Evolutionary conservation across 2,329 filamentous ascomycete species (phyloP), one percentile per base, ranked within the genome.

Genomic region (Diaporthe destruens): DNA sequence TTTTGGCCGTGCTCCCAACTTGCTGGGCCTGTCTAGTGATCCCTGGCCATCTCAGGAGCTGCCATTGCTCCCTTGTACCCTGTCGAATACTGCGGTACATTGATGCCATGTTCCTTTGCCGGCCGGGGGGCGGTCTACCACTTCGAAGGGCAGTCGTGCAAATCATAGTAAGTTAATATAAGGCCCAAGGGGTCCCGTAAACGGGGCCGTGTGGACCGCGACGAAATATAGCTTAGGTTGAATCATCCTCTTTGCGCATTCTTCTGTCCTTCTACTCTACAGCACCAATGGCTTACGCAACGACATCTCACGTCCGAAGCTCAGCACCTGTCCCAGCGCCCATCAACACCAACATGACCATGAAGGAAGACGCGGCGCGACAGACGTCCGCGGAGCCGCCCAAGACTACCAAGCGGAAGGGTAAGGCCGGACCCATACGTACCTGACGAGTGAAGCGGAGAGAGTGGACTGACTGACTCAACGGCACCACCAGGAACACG

Each of bases 401-500:
- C 75, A 86, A 85, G 79, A 74, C 80, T 34, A 80, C 81, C 75
- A 87, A 86, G 80, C 79, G 84, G 73, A 87, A 87, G 80, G 84
- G 84, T 85, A 81, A 78, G 61, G 29, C 23, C 11, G 80, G 73
- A 63, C 54, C 71, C 71, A 72, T 70, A 59, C 36, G 32, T 42
- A 65, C 34, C 65, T 70, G 70, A 71, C 55, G 54, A 57, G 36
- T 61, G 53, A 63, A 65, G 71, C 66, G 66, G 66, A 67, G 59
- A 53, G 25, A 56, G 42, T 69, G 71, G 69, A 56, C 49, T 69
- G 65, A 72, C 69, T 73, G 65, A 65, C 56, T 72, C 71, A 72
- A 72, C 74, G 61, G 63, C 57, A 23, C 47, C 67, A 49, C 63
- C 56, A 87, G 88, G 88, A 61, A 89, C 92, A 73, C 90, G 94